phyloP scores from a whole-genome alignment of 768 basidiomycete genomes.

The Gloeostereum incarnatum region DNA sequence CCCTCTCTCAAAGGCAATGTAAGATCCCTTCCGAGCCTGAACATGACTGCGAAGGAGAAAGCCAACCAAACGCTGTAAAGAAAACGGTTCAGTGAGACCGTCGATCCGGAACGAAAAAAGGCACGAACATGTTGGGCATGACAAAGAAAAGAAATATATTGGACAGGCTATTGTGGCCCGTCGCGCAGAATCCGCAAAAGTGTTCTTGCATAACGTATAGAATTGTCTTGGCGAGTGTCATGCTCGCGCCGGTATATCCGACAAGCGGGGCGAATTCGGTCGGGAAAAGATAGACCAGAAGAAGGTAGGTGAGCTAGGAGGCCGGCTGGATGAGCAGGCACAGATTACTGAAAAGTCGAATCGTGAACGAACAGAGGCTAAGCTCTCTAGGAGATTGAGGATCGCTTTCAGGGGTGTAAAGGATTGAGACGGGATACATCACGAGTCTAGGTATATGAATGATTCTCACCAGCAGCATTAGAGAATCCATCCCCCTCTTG shows the following conservation, averaged over 20 bases:
- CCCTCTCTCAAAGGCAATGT: no score
- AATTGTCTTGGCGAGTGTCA: conserved; percentile 72
- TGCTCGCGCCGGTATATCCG: conserved; percentile 59
- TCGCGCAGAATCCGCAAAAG: conserved; percentile 56
- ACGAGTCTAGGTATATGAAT: background rate
- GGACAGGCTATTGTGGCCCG: conserved; percentile 47
- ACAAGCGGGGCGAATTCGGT: conserved; percentile 50
- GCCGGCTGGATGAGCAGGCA: conserved; percentile 3
- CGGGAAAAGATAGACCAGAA: conserved; percentile 46
- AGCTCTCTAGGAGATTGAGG: conserved; percentile 66
- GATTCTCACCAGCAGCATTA: conserved; percentile 55
- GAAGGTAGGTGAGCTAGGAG: conserved; percentile 44
- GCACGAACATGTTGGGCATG: conserved; percentile 57
- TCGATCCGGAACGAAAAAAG: background rate
- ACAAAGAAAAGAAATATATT: conserved; percentile 52
- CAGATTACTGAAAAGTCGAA: background rate
- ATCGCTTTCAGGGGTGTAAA: conserved; percentile 33
- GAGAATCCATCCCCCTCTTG: conserved; percentile 63
- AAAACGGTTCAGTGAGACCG: background rate
- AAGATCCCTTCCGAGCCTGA: background rate
- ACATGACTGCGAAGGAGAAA: background rate
- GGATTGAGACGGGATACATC: conserved; percentile 4
- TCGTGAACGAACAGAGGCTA: conserved; percentile 39
- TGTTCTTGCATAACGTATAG: conserved; percentile 68
- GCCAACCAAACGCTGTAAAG: background rate